phyloP scores from a whole-genome alignment of 2,329 filamentous ascomycete genomes.

The Neopestalotiopsis sp. region DNA sequence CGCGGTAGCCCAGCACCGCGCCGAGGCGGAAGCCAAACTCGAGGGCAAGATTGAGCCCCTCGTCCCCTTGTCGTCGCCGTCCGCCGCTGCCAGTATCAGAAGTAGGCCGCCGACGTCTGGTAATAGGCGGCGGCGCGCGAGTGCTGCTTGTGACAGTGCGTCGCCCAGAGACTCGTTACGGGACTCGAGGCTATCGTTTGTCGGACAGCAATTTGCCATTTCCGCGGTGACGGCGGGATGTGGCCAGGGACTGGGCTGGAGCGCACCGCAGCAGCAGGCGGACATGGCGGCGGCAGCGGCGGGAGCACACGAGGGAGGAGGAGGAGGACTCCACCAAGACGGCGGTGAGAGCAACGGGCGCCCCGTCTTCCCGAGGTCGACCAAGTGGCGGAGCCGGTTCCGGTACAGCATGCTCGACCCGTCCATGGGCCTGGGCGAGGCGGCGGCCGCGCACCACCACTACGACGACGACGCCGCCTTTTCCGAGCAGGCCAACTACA shows the following conservation, averaged over 20 bases:
- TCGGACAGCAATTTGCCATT: slow-evolving; percentile 9
- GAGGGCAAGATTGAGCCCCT: slow-evolving; percentile 7
- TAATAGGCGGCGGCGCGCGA: background rate
- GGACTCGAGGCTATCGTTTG: slow-evolving; percentile 3
- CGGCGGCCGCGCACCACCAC: background rate
- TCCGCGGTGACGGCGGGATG: slow-evolving; percentile 3
- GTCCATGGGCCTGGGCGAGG: slow-evolving; percentile 8
- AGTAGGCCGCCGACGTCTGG: background rate
- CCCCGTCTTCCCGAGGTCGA: background rate
- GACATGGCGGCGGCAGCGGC: background rate
- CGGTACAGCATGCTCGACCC: slow-evolving; percentile 9
- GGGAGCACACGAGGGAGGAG: background rate
- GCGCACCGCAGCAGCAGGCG: background rate
- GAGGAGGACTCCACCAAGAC: background rate
- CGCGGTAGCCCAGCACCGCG: slow-evolving; percentile 8
- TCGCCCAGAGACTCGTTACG: background rate
- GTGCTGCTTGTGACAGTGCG: background rate
- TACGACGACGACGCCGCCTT: slow-evolving; percentile 5
- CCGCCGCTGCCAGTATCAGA: background rate
- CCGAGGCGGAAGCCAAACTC: slow-evolving; percentile 8
- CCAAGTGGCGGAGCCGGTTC: slow-evolving; percentile 2
- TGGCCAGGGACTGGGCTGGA: background rate
- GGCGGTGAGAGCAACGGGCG: background rate
- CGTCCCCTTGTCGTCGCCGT: background rate
- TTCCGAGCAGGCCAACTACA: slow-evolving; percentile 11